A percentile compares a stretch with the other conserved stretches of the same genome.
phyloP scores from a whole-genome alignment of 2,329 filamentous ascomycete species.

The Aspergillus fructus region DNA sequence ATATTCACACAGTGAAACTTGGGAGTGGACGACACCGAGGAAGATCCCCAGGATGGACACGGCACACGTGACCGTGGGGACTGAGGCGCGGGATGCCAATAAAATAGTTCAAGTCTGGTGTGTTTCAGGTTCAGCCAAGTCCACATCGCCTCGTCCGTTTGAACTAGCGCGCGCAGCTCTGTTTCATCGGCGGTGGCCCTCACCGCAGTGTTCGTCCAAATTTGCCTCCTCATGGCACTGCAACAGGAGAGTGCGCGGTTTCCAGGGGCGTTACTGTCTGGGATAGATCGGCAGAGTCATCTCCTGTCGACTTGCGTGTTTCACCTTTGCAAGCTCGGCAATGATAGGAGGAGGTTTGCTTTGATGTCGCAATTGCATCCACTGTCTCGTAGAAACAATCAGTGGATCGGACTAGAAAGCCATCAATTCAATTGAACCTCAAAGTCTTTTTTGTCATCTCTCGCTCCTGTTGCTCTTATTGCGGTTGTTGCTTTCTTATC shows the following conservation, averaged over 20 bases:
- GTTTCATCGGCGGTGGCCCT: constrained; percentile 25
- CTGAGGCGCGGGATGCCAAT: not conserved
- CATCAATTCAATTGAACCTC: not conserved
- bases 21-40: not conserved
- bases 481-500: not conserved
- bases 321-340: constrained; percentile 11
- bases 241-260: not conserved
- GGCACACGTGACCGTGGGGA: constrained; percentile 13
- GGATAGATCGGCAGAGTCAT: constrained; percentile 1
- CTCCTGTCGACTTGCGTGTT: constrained; percentile 2
- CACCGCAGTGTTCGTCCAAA: not conserved
- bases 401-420: not conserved
- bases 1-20: not conserved
- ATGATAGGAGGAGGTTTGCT: constrained; percentile 6
- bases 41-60: not conserved
- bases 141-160: constrained; percentile 12
- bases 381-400: constrained; percentile 19
- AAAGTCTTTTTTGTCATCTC: not conserved
- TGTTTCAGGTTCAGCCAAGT: constrained; percentile 28
- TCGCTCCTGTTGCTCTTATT: not conserved
- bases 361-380: constrained; percentile 18
- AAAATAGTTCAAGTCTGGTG: constrained; percentile 25
- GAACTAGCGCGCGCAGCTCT: constrained; percentile 18
- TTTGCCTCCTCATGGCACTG: not conserved
- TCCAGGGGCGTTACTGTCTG: constrained; percentile 8